Evolutionary conservation across 352 stramenopile genomes (phyloP).

Genomic region (Phytophthora fragariae): DNA sequence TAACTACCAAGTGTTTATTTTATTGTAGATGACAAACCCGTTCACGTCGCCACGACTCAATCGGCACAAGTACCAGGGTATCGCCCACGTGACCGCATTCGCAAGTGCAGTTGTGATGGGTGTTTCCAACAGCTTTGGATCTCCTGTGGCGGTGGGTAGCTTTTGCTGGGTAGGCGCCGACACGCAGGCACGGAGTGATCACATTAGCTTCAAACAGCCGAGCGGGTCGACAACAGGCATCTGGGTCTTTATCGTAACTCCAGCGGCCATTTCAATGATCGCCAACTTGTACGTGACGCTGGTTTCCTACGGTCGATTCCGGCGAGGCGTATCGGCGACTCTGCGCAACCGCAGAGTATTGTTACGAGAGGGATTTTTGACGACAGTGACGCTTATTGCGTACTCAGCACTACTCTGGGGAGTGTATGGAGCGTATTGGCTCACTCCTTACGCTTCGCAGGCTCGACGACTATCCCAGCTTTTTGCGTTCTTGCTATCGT

Average conservation of each 20-base stretch:
- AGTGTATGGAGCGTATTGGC: constrained; percentile 72
- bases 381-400: constrained; percentile 70
- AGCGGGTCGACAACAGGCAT: constrained; percentile 49
- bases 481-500: constrained; percentile 78
- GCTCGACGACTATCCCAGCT: constrained; percentile 56
- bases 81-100: constrained; percentile 51
- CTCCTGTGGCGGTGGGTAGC: constrained; percentile 64
- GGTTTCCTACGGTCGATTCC: constrained; percentile 68
- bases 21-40: constrained; percentile 71
- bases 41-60: constrained; percentile 83
- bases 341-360: constrained; percentile 63
- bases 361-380: constrained; percentile 76
- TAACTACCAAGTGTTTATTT: constrained; percentile 12
- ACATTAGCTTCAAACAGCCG: constrained; percentile 39
- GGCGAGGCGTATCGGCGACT: constrained; percentile 64
- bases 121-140: constrained; percentile 60
- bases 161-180: constrained; percentile 80
- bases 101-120: constrained; percentile 57
- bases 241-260: constrained; percentile 77
- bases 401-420: constrained; percentile 78
- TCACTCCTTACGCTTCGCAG: constrained; percentile 39
- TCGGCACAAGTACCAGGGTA: constrained; percentile 68
- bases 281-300: constrained; percentile 77
- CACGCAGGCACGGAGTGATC: constrained; percentile 35
- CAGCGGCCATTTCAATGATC: constrained; percentile 56